Percentiles rank a stretch among this genome's conserved stretches.
phyloP scores from a whole-genome alignment of 108 stramenopile genomes.

The Pseudonitzschia multistriata region DNA sequence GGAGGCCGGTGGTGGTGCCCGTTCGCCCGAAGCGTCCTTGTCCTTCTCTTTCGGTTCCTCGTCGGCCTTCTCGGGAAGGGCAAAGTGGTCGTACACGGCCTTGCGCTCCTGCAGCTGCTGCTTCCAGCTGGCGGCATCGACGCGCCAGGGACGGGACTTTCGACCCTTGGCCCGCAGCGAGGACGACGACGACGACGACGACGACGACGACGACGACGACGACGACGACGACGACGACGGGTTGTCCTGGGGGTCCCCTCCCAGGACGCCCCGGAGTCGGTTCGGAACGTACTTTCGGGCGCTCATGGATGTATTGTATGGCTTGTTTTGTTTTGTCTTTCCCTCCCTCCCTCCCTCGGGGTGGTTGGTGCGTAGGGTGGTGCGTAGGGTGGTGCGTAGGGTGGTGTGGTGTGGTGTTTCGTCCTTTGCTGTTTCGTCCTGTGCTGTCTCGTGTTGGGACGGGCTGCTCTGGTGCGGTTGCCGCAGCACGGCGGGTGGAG shows the following conservation, averaged over 20 bases:
- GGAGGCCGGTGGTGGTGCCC: too few species aligned
- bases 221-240: background rate
- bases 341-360: background rate
- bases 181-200: background rate
- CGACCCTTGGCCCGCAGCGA: constrained; percentile 1
- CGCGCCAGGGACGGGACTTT: constrained; percentile 30
- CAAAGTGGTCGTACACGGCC: constrained; percentile 27
- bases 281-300: constrained; percentile 9
- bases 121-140: constrained; percentile 35
- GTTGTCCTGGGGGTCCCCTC: background rate
- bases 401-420: too few species aligned
- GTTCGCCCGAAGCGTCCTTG: too few species aligned
- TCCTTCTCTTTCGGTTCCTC: constrained; percentile 26
- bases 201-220: background rate
- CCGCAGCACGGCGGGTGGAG: too few species aligned
- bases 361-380: background rate
- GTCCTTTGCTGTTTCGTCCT: too few species aligned
- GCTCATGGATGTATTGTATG: background rate
- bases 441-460: too few species aligned
- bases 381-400: too few species aligned
- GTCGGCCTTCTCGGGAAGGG: constrained; percentile 17
- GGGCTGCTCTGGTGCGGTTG: too few species aligned
- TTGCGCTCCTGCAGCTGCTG: constrained; percentile 35
- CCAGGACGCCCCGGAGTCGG: constrained; percentile 5
- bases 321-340: background rate